These are phyloP conservation scores for Ogataea degrootiae DNA, from an alignment of 805 yeast species.

Conservation along the genomic window DNA sequence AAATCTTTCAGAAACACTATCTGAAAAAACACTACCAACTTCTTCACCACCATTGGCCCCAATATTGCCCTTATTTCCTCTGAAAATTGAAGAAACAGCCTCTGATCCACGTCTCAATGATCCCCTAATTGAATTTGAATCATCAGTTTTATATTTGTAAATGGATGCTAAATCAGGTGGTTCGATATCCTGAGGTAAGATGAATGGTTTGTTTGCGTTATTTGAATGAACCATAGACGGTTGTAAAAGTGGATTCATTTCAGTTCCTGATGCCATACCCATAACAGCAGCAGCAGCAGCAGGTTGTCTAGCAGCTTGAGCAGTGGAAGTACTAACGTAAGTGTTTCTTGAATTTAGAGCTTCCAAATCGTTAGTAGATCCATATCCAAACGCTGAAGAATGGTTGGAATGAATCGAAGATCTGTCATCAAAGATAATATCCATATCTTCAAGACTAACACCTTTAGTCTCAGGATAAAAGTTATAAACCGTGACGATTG, in stretches of 20 bases:
- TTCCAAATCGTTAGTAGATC: constrained; percentile 16
- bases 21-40: constrained; percentile 18
- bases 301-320: constrained; percentile 25
- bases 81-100: constrained; percentile 33
- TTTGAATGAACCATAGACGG: constrained; percentile 2
- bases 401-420: constrained; percentile 23
- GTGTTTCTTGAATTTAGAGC: constrained; percentile 13
- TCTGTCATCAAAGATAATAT: constrained; percentile 74
- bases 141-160: constrained; percentile 31
- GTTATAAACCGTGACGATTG: constrained; percentile 66
- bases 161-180: constrained; percentile 34
- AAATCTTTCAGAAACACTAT: constrained; percentile 26
- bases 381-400: constrained; percentile 12
- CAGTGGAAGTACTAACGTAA: constrained; percentile 7
- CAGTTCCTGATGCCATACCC: constrained; percentile 1
- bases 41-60: constrained; percentile 11
- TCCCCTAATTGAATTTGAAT: constrained; percentile 31
- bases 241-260: constrained; percentile 11
- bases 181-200: constrained; percentile 28
- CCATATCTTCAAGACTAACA: constrained; percentile 86
- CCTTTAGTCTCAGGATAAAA: constrained; percentile 91
- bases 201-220: constrained; percentile 14
- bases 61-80: constrained; percentile 16
- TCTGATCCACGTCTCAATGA: constrained; percentile 40
- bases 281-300: background rate